A percentile compares a stretch with the other conserved stretches of the same genome.
Conservation (phyloP, 1,284 basidiomycete genomes). For the Prillingera fragicola region DNA sequence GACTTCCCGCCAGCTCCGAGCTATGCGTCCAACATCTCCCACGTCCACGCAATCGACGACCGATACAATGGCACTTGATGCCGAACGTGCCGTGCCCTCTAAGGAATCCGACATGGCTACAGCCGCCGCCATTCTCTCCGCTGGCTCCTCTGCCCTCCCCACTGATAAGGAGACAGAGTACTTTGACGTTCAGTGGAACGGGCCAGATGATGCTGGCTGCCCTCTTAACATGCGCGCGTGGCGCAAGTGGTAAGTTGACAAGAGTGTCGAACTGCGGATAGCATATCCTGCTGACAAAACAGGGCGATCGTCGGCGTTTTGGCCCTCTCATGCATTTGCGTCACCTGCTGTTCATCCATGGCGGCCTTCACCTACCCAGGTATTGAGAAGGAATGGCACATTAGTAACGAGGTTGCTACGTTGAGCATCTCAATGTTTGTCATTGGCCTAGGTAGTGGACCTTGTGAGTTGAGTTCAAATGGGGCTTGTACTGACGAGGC, state of each 20-base stretch:
- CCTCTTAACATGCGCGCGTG: slow-evolving; percentile 34
- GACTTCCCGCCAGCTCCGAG: too few species aligned
- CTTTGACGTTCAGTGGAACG: slow-evolving; percentile 36
- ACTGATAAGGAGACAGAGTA: slow-evolving; percentile 19
- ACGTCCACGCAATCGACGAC: too few species aligned
- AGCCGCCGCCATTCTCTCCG: too few species aligned
- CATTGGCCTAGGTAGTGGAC: slow-evolving; percentile 53
- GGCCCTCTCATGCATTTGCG: slow-evolving; percentile 51
- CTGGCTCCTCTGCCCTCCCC: too few species aligned
- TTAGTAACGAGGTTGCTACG: slow-evolving; percentile 63
- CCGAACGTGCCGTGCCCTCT: too few species aligned
- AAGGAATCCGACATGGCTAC: too few species aligned
- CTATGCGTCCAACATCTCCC: too few species aligned
- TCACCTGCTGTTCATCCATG: slow-evolving; percentile 66
- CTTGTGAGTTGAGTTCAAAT: slow-evolving; percentile 32
- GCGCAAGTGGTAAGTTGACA: slow-evolving; percentile 39
- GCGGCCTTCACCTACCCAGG: slow-evolving; percentile 63
- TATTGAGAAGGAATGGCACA: slow-evolving; percentile 57
- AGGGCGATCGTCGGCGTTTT: slow-evolving; percentile 32
- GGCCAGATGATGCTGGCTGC: slow-evolving; percentile 28
- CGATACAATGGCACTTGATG: too few species aligned
- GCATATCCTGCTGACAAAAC: neutral
- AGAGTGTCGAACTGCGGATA: too few species aligned
- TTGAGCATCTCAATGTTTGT: slow-evolving; percentile 65
- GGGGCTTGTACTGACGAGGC: neutral